These are phyloP conservation scores for Saussurea involucrata DNA, from an alignment of 129 eudicot genomes.

Conservation along the genomic window DNA sequence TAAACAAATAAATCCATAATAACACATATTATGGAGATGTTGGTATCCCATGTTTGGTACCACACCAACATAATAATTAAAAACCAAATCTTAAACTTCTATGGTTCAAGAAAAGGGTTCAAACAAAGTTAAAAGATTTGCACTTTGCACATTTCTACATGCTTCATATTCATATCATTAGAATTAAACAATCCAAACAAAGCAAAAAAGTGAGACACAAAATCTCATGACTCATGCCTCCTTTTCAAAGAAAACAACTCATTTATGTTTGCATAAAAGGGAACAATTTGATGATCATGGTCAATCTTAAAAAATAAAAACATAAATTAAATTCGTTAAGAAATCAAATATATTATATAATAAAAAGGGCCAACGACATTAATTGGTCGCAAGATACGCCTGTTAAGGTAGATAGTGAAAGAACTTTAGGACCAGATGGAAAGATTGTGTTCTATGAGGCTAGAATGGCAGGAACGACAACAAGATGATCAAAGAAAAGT, in stretches of 20 bases:
- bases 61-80: slow-evolving; percentile 8
- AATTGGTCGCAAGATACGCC: background rate
- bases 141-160: slow-evolving; percentile 12
- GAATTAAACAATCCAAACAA: background rate
- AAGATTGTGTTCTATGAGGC: background rate
- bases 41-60: background rate
- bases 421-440: no score
- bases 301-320: background rate
- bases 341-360: no score
- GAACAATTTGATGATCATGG: slow-evolving; percentile 10
- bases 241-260: background rate
- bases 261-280: background rate
- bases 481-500: background rate
- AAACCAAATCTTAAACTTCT: slow-evolving; percentile 9
- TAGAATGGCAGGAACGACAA: background rate
- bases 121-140: background rate
- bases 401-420: no score
- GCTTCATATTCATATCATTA: background rate
- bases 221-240: background rate
- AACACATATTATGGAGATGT: background rate
- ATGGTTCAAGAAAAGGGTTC: background rate
- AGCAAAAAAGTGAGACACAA: background rate
- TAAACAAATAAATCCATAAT: no score
- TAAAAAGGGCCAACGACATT: background rate
- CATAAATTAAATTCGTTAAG: no score